Percentiles rank a stretch among this genome's conserved stretches.
phyloP scores from a whole-genome alignment of 352 stramenopile genomes.

The Aphanomyces cochlioides region DNA sequence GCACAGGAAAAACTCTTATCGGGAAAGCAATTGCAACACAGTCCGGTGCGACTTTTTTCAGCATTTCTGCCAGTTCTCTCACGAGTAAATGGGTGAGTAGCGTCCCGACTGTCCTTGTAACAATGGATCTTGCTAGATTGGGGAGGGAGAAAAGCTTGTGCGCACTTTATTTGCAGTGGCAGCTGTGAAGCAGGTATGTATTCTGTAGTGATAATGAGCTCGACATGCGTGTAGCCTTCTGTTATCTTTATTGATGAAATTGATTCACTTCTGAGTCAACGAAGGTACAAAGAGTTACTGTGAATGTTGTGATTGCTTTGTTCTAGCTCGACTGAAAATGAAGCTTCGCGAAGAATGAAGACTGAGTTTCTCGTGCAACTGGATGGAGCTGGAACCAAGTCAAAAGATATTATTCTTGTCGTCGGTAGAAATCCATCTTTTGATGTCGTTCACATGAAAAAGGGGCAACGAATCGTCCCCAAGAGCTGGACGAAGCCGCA shows the following conservation, averaged over 20 bases:
- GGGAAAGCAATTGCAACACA: constrained; percentile 99
- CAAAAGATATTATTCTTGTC: constrained; percentile 88
- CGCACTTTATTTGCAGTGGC: constrained; percentile 96
- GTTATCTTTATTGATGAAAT: constrained; percentile 99
- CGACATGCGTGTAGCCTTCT: constrained; percentile 61
- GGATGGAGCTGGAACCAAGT: constrained; percentile 91
- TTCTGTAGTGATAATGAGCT: neutral
- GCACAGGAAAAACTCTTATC: constrained; percentile 97
- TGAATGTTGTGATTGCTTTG: neutral
- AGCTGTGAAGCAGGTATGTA: constrained; percentile 73
- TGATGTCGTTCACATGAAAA: constrained; percentile 1
- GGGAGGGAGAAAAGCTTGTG: constrained; percentile 98
- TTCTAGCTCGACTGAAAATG: constrained; percentile 92
- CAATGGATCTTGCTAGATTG: constrained; percentile 68
- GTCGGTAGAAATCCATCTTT: constrained; percentile 46
- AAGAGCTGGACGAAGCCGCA: constrained; percentile 97
- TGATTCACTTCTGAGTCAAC: constrained; percentile 96
- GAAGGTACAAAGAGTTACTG: constrained; percentile 52
- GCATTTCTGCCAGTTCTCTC: constrained; percentile 97
- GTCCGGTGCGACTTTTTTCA: constrained; percentile 98
- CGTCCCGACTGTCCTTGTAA: neutral
- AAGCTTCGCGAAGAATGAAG: constrained; percentile 96
- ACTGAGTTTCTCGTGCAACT: constrained; percentile 98
- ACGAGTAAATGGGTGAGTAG: constrained; percentile 96
- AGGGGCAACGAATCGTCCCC: constrained; percentile 95